These are phyloP conservation scores for Rhizodiscina lignyota DNA, from an alignment of 495 filamentous ascomycete genomes.

Conservation along the genomic window DNA sequence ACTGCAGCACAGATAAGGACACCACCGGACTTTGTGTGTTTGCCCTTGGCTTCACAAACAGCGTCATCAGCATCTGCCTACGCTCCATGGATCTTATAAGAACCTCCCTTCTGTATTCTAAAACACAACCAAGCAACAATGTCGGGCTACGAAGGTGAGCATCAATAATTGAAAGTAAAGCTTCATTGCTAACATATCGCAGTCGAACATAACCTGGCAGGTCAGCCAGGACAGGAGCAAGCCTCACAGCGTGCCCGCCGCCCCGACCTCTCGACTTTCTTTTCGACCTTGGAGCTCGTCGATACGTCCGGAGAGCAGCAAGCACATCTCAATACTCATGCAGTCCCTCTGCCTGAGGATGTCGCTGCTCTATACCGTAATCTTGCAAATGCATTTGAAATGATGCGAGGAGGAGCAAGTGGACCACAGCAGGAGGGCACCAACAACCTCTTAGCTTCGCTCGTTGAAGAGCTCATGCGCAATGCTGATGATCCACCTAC, in stretches of 20 bases:
- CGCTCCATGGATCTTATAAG: too few relatives aligned
- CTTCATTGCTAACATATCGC: slow-evolving; percentile 4
- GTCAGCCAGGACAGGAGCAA: slow-evolving; percentile 25
- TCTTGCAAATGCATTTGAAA: slow-evolving; percentile 40
- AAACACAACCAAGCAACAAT: slow-evolving; percentile 7
- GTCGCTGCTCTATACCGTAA: slow-evolving; percentile 44
- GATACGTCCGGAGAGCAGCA: slow-evolving; percentile 26
- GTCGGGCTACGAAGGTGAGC: slow-evolving; percentile 24
- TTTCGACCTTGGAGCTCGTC: slow-evolving; percentile 54
- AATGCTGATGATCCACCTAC: slow-evolving; percentile 49
- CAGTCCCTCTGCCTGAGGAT: slow-evolving; percentile 56
- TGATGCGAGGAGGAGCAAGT: slow-evolving; percentile 17
- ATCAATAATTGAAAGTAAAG: not conserved
- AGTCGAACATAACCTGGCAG: slow-evolving; percentile 61
- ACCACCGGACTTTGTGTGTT: too few relatives aligned
- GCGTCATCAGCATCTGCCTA: too few relatives aligned
- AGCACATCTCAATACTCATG: slow-evolving; percentile 39
- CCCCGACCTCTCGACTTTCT: slow-evolving; percentile 80
- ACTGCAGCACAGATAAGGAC: too few relatives aligned
- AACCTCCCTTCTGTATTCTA: too few relatives aligned
- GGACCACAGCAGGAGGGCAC: slow-evolving; percentile 10
- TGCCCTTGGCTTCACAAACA: too few relatives aligned
- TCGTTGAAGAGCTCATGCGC: slow-evolving; percentile 45
- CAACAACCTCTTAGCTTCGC: slow-evolving; percentile 35
- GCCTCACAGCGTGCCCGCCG: slow-evolving; percentile 31